Conservation (phyloP, 352 stramenopile species). For the Phytopythium kandeliae region DNA sequence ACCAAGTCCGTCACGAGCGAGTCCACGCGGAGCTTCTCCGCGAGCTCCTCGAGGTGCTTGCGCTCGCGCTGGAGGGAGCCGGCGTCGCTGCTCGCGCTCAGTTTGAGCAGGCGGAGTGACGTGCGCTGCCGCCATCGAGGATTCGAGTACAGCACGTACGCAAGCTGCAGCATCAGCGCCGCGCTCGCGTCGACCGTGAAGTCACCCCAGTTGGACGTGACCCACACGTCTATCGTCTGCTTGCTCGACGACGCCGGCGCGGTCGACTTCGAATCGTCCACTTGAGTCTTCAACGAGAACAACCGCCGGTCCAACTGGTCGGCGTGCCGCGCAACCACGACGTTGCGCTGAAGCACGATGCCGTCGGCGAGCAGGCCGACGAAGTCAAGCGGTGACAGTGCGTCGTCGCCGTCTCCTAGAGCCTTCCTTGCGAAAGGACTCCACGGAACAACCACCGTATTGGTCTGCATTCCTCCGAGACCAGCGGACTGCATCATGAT, state of each 20-base stretch:
- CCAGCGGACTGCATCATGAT: constrained; percentile 65
- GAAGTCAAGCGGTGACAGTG: constrained; percentile 20
- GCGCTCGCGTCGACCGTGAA: constrained; percentile 21
- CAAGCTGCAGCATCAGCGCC: constrained; percentile 40
- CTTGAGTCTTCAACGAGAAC: constrained; percentile 15
- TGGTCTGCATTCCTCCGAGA: constrained; percentile 72
- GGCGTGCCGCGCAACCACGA: constrained; percentile 45
- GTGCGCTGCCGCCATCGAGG: constrained; percentile 22
- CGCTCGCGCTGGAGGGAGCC: constrained; percentile 17
- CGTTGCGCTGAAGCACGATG: constrained; percentile 48
- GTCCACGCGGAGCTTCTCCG: constrained; percentile 21
- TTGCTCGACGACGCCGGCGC: not conserved
- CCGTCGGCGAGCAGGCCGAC: constrained; percentile 40
- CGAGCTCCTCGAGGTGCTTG: constrained; percentile 2
- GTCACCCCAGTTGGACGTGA: constrained; percentile 25
- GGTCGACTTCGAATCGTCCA: not conserved
- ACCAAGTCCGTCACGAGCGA: constrained; percentile 37
- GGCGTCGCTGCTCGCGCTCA: constrained; percentile 13
- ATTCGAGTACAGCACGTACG: constrained; percentile 38
- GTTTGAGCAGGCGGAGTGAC: constrained; percentile 22
- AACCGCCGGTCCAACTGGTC: constrained; percentile 39
- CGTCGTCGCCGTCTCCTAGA: constrained; percentile 5
- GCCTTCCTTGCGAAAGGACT: constrained; percentile 14
- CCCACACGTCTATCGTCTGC: constrained; percentile 56
- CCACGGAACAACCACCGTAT: constrained; percentile 68